Evolutionary conservation across 306 rosid genomes (phyloP).

Genomic region (Delonix regia): DNA sequence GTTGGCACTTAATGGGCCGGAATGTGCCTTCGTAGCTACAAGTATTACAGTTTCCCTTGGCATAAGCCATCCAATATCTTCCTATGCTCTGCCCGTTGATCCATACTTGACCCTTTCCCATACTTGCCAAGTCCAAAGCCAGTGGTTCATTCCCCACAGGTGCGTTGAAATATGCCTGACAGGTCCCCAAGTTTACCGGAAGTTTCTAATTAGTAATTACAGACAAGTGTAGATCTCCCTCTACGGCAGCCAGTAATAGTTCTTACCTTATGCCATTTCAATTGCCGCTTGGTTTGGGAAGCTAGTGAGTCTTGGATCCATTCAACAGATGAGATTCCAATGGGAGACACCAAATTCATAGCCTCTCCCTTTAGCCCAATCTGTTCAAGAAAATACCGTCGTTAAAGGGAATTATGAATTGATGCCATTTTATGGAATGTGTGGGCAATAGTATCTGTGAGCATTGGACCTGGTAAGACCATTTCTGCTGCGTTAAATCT

Average conservation of each 20-base stretch:
- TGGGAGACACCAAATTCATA: slow-evolving; percentile 71
- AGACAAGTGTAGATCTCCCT: background rate
- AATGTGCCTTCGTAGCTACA: slow-evolving; percentile 79
- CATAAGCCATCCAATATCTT: slow-evolving; percentile 92
- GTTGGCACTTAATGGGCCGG: slow-evolving; percentile 62
- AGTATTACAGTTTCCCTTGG: slow-evolving; percentile 70
- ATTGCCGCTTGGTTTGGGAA: slow-evolving; percentile 49
- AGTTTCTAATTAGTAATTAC: slow-evolving; percentile 2
- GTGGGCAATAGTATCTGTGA: background rate
- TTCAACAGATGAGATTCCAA: slow-evolving; percentile 65
- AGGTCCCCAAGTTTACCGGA: slow-evolving; percentile 18
- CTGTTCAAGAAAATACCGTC: slow-evolving; percentile 43
- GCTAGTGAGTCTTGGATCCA: slow-evolving; percentile 71
- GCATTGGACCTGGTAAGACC: slow-evolving; percentile 84
- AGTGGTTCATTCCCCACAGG: slow-evolving; percentile 75
- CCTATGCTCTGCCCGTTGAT: slow-evolving; percentile 96
- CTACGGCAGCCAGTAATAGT: background rate
- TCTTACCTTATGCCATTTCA: slow-evolving; percentile 92
- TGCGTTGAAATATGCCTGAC: slow-evolving; percentile 83
- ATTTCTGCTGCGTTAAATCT: slow-evolving; percentile 73
- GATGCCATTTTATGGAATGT: background rate
- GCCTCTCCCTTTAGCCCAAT: slow-evolving; percentile 90
- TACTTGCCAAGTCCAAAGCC: slow-evolving; percentile 83
- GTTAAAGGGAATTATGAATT: background rate
- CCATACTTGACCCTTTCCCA: slow-evolving; percentile 99